Percentiles rank a stretch among this genome's conserved stretches.
Evolutionary conservation across 2,329 filamentous ascomycete genomes (phyloP).

Genomic region (Aspergillus sp.): DNA sequence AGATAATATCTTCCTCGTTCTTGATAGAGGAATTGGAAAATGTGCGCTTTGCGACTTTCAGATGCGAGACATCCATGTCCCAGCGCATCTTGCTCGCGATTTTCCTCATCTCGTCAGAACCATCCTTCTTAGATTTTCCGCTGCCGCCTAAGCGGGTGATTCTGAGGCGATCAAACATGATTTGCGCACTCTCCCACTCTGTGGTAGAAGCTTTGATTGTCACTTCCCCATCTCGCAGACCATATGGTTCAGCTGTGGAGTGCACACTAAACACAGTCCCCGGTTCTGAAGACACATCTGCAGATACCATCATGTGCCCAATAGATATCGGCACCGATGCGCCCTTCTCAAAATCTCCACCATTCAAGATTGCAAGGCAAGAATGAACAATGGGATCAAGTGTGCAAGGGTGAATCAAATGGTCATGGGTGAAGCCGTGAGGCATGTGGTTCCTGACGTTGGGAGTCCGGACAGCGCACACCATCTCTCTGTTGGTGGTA

Average conservation of each 20-base stretch:
- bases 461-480: background rate
- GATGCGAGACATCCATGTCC: background rate
- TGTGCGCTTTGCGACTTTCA: background rate
- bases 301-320: background rate
- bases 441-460: background rate
- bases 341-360: background rate
- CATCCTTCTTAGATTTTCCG: background rate
- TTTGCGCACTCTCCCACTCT: background rate
- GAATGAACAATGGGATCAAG: background rate
- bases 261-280: background rate
- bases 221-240: background rate
- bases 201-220: background rate
- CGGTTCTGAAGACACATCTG: background rate
- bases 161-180: background rate
- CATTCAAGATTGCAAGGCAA: background rate
- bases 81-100: background rate
- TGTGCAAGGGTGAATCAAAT: background rate
- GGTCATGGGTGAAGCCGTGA: background rate
- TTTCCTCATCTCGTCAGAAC: background rate
- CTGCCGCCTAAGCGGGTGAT: background rate
- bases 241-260: background rate
- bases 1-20: background rate
- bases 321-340: background rate
- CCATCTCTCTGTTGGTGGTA: background rate
- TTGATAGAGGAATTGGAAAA: too few relatives aligned